Percentiles rank a stretch among this genome's conserved stretches.
phyloP scores from a whole-genome alignment of 2,329 filamentous ascomycete species.

The Thielaviopsis populi region DNA sequence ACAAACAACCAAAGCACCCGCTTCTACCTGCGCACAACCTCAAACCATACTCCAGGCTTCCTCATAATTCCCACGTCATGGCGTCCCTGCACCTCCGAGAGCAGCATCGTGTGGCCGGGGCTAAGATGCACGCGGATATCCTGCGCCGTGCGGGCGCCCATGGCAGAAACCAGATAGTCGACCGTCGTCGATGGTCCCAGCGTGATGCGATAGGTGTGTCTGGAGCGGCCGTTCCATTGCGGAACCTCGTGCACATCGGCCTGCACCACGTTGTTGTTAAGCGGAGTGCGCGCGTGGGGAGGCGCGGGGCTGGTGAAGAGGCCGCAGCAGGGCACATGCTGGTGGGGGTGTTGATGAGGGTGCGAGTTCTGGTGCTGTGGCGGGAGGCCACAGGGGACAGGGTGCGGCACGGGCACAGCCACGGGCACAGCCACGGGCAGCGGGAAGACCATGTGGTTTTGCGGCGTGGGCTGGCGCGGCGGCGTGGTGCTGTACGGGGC shows the following conservation, averaged over 20 bases:
- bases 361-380: neutral
- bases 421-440: neutral
- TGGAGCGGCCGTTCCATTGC: neutral
- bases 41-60: constrained; percentile 6
- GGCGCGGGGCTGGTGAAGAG: neutral
- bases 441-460: neutral
- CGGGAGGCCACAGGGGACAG: neutral
- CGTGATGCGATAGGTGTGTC: neutral
- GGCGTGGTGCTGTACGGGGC: neutral
- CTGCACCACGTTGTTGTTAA: neutral
- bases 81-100: neutral
- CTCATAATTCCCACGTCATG: constrained; percentile 2
- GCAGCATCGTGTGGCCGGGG: neutral
- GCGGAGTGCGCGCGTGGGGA: neutral
- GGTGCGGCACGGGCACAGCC: neutral
- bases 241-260: constrained; percentile 5
- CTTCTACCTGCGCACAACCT: neutral
- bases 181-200: neutral
- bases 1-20: neutral
- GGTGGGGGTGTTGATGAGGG: neutral
- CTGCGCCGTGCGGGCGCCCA: neutral
- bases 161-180: constrained; percentile 4
- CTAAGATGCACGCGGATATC: constrained; percentile 6
- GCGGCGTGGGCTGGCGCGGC: neutral
- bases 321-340: neutral